These are phyloP conservation scores for Mycena filopes DNA, from an alignment of 768 basidiomycete species.

Conservation along the genomic window DNA sequence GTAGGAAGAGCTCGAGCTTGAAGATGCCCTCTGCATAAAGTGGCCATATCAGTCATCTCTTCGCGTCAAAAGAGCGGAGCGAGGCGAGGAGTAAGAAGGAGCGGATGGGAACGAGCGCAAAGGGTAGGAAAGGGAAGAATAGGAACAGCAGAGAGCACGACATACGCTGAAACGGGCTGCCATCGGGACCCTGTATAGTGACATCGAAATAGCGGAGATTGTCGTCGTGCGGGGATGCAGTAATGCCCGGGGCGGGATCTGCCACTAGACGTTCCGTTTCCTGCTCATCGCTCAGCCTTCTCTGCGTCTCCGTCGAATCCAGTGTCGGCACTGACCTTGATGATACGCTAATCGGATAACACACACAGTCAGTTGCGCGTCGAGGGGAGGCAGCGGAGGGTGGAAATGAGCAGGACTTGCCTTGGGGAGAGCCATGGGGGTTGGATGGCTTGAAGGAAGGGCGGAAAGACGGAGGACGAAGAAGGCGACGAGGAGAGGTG, in stretches of 20 bases:
- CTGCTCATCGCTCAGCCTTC: constrained; percentile 52
- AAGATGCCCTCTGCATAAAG: constrained; percentile 81
- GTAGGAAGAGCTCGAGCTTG: constrained; percentile 96
- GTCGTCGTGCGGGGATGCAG: constrained; percentile 95
- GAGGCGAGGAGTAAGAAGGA: too few species aligned
- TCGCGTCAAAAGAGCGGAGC: background rate
- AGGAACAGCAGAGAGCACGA: constrained; percentile 22
- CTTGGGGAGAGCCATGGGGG: constrained; percentile 64
- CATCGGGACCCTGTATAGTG: constrained; percentile 93
- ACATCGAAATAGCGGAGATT: constrained; percentile 99
- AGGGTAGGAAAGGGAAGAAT: background rate
- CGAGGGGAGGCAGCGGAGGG: background rate
- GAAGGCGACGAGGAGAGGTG: constrained; percentile 5
- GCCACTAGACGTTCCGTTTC: constrained; percentile 97
- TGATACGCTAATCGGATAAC: constrained; percentile 56
- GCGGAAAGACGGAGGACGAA: constrained; percentile 2
- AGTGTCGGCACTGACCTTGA: constrained; percentile 56
- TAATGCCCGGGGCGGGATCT: constrained; percentile 97
- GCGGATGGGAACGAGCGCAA: too few species aligned
- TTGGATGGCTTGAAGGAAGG: background rate
- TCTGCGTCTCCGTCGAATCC: constrained; percentile 2
- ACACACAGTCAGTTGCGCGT: constrained; percentile 8
- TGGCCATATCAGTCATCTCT: constrained; percentile 3
- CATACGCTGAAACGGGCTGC: constrained; percentile 90
- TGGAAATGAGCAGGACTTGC: constrained; percentile 39